Conservation (phyloP, 2,329 filamentous ascomycete species). For the Phialocephala subalpina region DNA sequence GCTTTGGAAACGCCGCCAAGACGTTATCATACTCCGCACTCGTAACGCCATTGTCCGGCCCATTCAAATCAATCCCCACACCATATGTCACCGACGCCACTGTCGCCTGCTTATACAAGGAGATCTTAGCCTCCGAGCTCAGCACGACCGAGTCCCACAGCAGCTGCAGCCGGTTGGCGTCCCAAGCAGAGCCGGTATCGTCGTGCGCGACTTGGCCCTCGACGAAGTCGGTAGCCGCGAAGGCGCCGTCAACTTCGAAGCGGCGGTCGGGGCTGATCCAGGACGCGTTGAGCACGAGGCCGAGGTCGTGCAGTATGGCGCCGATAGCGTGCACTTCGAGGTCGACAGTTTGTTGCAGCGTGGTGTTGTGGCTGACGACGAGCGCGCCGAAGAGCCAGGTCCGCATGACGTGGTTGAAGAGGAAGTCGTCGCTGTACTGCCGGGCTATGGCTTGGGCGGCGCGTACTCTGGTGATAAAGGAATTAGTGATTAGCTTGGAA, state of each 20-base stretch:
- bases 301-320: slow-evolving; percentile 52
- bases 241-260: slow-evolving; percentile 60
- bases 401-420: slow-evolving; percentile 50
- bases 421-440: slow-evolving; percentile 40
- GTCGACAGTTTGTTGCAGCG: slow-evolving; percentile 40
- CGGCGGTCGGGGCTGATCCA: slow-evolving; percentile 52
- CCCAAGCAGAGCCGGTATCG: slow-evolving; percentile 42
- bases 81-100: slow-evolving; percentile 47
- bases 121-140: slow-evolving; percentile 48
- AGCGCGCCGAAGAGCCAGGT: slow-evolving; percentile 48
- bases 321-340: slow-evolving; percentile 49
- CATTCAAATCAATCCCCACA: slow-evolving; percentile 48
- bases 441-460: slow-evolving; percentile 44
- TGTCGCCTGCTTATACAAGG: slow-evolving; percentile 51
- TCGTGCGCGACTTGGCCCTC: slow-evolving; percentile 30
- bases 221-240: slow-evolving; percentile 52
- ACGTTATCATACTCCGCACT: slow-evolving; percentile 43
- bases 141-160: slow-evolving; percentile 58
- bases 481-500: slow-evolving; percentile 25
- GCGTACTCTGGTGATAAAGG: slow-evolving; percentile 40
- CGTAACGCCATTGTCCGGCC: slow-evolving; percentile 35
- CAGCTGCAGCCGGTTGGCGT: slow-evolving; percentile 51
- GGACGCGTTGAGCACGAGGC: slow-evolving; percentile 48
- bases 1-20: slow-evolving; percentile 43
- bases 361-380: slow-evolving; percentile 45